These are phyloP conservation scores for Tanacetum coccineum DNA, from an alignment of 129 eudicot species.

Conservation along the genomic window DNA sequence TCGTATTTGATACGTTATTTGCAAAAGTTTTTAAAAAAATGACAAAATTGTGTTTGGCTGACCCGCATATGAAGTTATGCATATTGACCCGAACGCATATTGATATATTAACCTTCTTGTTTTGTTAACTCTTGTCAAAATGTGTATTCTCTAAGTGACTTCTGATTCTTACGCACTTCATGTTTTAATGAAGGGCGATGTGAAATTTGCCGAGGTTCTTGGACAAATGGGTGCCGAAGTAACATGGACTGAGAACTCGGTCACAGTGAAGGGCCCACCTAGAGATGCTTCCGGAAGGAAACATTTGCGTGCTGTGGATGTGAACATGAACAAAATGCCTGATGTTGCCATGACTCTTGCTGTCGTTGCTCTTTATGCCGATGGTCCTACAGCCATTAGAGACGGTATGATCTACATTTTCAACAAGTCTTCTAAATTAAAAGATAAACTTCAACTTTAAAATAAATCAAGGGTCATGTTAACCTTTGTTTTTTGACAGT, in stretches of 20 bases:
- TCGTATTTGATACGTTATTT: neutral
- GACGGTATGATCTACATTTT: constrained; percentile 52
- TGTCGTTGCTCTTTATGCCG: constrained; percentile 90
- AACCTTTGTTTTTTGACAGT: constrained; percentile 39
- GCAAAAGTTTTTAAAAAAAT: neutral
- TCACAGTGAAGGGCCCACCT: constrained; percentile 87
- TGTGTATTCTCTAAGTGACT: neutral
- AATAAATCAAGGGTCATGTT: neutral
- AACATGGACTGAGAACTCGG: constrained; percentile 92
- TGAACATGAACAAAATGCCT: constrained; percentile 99
- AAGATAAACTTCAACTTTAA: neutral
- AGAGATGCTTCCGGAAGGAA: constrained; percentile 66
- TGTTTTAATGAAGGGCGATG: constrained; percentile 67
- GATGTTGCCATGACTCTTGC: constrained; percentile 99
- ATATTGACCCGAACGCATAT: neutral
- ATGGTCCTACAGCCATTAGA: constrained; percentile 95
- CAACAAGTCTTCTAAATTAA: neutral
- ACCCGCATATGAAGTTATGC: neutral
- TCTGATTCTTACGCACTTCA: constrained; percentile 26
- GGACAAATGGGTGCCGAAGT: constrained; percentile 97
- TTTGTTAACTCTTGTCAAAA: neutral
- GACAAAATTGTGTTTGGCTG: neutral
- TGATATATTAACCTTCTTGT: neutral
- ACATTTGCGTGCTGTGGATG: constrained; percentile 81
- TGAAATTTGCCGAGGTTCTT: constrained; percentile 98